These are phyloP conservation scores for Cercospora zeae-maydis DNA, from an alignment of 2,329 filamentous ascomycete genomes.

Conservation along the genomic window DNA sequence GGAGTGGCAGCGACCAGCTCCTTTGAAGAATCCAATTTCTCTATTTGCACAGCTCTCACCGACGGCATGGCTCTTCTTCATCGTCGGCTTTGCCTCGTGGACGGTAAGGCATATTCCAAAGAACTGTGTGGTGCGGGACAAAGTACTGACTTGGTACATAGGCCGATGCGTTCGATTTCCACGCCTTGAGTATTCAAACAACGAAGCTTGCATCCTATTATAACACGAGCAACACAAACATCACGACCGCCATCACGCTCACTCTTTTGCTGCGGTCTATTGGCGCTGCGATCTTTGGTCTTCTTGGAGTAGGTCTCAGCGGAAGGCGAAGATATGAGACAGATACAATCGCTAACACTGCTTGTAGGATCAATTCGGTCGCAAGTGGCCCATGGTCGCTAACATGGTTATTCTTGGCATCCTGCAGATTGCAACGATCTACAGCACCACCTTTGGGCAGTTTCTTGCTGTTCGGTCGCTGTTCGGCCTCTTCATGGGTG, in stretches of 20 bases:
- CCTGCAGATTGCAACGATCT: conserved; percentile 75
- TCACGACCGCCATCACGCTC: conserved; percentile 71
- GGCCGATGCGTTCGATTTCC: conserved; percentile 80
- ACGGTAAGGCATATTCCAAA: neutral
- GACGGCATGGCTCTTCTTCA: conserved; percentile 69
- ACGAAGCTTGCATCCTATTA: conserved; percentile 64
- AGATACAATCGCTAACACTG: neutral
- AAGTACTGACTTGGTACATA: neutral
- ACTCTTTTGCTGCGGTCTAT: conserved; percentile 71
- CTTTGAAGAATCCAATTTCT: conserved; percentile 66
- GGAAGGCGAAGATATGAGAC: neutral
- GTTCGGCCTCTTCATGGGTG: conserved; percentile 63
- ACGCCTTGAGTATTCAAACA: conserved; percentile 74
- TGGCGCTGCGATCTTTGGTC: conserved; percentile 71
- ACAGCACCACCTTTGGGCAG: conserved; percentile 65
- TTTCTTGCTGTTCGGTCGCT: conserved; percentile 61
- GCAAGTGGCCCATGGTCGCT: conserved; percentile 57
- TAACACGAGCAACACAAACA: conserved; percentile 60
- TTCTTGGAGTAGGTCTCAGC: conserved; percentile 52
- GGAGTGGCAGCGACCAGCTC: conserved; percentile 66
- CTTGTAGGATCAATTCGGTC: conserved; percentile 62
- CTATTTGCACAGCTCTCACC: conserved; percentile 62
- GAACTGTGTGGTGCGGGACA: neutral
- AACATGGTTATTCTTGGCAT: conserved; percentile 72
- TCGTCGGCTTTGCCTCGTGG: conserved; percentile 73